Evolutionary conservation across 441 rosid genomes (phyloP).

Genomic region (Erysimum cheiri): DNA sequence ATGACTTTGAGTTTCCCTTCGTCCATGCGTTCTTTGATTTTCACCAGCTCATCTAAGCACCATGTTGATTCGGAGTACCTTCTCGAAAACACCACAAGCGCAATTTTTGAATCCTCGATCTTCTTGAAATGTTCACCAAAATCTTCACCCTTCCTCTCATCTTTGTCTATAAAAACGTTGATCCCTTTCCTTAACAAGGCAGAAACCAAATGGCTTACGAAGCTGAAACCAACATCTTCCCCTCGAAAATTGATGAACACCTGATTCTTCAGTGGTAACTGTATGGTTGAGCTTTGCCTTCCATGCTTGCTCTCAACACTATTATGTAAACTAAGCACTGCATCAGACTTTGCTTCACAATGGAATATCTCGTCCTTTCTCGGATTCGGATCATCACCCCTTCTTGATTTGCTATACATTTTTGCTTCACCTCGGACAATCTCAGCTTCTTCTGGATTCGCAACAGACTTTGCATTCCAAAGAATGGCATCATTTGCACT

Average conservation of each 20-base stretch:
- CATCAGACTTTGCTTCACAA: no score
- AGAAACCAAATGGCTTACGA: no score
- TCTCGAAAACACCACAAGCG: background rate
- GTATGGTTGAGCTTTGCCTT: background rate
- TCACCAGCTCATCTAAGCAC: slow-evolving; percentile 1
- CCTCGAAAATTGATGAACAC: slow-evolving; percentile 3
- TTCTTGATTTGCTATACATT: background rate
- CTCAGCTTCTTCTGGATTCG: no score
- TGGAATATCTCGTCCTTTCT: background rate
- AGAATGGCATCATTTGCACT: no score
- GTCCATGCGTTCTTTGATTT: background rate
- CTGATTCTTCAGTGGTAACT: background rate
- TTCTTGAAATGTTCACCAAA: background rate
- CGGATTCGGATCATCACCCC: background rate
- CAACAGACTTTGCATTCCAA: no score
- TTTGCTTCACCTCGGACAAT: background rate
- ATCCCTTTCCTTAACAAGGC: background rate
- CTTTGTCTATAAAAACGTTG: background rate
- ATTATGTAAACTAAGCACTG: no score
- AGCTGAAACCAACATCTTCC: no score
- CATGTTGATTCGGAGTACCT: background rate
- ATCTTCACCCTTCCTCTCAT: background rate
- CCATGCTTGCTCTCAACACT: no score
- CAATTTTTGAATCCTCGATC: background rate
- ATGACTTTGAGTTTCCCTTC: slow-evolving; percentile 12